Percentiles rank a stretch among this genome's conserved stretches.
Evolutionary conservation across 176 grass and related monocot genomes (phyloP).

Genomic region (Dendrocalamus sinicus): DNA sequence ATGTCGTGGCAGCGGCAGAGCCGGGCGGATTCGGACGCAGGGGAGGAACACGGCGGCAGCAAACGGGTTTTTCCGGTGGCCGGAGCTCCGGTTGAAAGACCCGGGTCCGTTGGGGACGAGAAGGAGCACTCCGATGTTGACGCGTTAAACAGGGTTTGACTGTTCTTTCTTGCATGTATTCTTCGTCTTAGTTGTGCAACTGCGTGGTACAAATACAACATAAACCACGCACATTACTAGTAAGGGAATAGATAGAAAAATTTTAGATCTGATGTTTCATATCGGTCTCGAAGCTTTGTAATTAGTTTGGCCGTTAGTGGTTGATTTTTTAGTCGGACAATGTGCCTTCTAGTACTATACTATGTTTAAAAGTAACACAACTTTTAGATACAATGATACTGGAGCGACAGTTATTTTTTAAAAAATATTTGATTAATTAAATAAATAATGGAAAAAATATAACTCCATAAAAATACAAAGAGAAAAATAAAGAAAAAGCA

Average conservation of each 20-base stretch:
- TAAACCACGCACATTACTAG: background rate
- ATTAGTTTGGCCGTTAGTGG: too few relatives aligned
- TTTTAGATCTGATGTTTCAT: background rate
- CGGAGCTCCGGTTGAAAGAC: background rate
- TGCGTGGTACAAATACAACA: background rate
- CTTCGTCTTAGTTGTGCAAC: background rate
- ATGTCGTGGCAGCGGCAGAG: constrained; percentile 53
- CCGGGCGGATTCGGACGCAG: constrained; percentile 29
- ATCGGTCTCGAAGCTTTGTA: too few relatives aligned
- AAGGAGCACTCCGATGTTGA: constrained; percentile 28
- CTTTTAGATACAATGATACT: too few relatives aligned
- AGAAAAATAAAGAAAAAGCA: too few relatives aligned
- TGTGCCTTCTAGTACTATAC: too few relatives aligned
- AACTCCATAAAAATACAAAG: too few relatives aligned
- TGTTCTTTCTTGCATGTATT: background rate
- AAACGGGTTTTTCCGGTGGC: constrained; percentile 52
- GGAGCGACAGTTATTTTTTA: too few relatives aligned
- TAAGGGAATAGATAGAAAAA: background rate
- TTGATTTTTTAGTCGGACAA: too few relatives aligned
- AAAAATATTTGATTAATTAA: too few relatives aligned
- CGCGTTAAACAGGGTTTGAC: constrained; percentile 66
- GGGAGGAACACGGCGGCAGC: constrained; percentile 34
- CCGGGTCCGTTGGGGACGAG: background rate
- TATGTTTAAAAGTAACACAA: too few relatives aligned
- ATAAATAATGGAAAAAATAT: too few relatives aligned